These are phyloP conservation scores for Sungouiozyma ichnusensis DNA, from an alignment of 805 yeast genomes.

Conservation along the genomic window DNA sequence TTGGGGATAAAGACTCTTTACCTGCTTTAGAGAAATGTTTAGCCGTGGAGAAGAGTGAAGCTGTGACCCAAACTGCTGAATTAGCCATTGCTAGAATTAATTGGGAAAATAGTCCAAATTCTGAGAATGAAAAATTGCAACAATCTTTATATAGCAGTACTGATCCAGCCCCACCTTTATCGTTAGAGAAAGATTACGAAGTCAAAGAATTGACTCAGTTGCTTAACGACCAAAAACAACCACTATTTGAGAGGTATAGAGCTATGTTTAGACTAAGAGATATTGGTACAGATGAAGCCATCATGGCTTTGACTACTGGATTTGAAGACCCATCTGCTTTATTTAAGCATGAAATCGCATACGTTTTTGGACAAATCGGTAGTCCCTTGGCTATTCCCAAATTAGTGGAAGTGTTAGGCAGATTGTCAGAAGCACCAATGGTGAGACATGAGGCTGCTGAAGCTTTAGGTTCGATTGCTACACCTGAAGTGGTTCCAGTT, in stretches of 20 bases:
- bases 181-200: slow-evolving; percentile 49
- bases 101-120: slow-evolving; percentile 68
- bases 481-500: slow-evolving; percentile 89
- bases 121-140: slow-evolving; percentile 58
- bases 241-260: slow-evolving; percentile 89
- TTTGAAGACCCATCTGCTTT: slow-evolving; percentile 85
- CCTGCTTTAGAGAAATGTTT: slow-evolving; percentile 52
- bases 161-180: slow-evolving; percentile 97
- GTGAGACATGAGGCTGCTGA: slow-evolving; percentile 99
- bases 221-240: slow-evolving; percentile 64
- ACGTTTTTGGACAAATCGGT: slow-evolving; percentile 94
- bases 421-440: slow-evolving; percentile 86
- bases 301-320: slow-evolving; percentile 83
- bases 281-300: slow-evolving; percentile 86
- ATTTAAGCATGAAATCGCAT: slow-evolving; percentile 95
- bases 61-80: slow-evolving; percentile 95
- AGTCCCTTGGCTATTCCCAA: slow-evolving; percentile 89
- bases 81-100: slow-evolving; percentile 89
- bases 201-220: slow-evolving; percentile 55
- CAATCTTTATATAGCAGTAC: slow-evolving; percentile 71
- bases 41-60: slow-evolving; percentile 67
- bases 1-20: slow-evolving; percentile 71
- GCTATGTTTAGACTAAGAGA: slow-evolving; percentile 98
- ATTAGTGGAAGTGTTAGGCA: slow-evolving; percentile 68
- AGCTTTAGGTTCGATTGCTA: slow-evolving; percentile 93